Conservation (phyloP, 2,329 filamentous ascomycete genomes). For the Massarina eburnea region DNA sequence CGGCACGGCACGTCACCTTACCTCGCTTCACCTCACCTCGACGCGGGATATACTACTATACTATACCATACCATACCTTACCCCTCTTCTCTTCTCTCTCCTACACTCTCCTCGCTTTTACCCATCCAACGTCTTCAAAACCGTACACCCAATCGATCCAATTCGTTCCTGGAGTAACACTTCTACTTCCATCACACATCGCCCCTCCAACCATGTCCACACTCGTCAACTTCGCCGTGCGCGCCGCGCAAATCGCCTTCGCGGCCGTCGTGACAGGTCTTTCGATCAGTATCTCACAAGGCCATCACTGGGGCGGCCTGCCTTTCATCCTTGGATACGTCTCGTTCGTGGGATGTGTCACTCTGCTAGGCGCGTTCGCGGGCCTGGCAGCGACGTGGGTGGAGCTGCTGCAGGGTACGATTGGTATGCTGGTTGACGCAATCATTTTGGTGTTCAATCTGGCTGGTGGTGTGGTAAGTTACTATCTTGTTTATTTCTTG, state of each 20-base stretch:
- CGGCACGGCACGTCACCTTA: too few species aligned
- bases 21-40: too few species aligned
- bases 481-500: not conserved
- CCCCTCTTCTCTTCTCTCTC: too few species aligned
- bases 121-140: too few species aligned
- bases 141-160: too few species aligned
- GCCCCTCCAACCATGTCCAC: not conserved
- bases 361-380: conserved; percentile 17
- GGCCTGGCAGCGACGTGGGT: conserved; percentile 20
- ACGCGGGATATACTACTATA: too few species aligned
- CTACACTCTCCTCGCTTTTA: too few species aligned
- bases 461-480: conserved; percentile 1
- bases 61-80: too few species aligned
- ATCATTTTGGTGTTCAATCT: not conserved
- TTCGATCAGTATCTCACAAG: conserved; percentile 18
- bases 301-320: conserved; percentile 13
- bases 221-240: conserved; percentile 16
- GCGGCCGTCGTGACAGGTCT: conserved; percentile 23
- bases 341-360: conserved; percentile 18
- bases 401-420: conserved; percentile 13
- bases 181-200: not conserved
- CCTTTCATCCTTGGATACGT: conserved; percentile 15
- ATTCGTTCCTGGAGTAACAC: not conserved
- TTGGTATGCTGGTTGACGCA: conserved; percentile 16
- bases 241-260: conserved; percentile 23